Conservation (phyloP, 805 yeast species). For the Candida sonorensis region DNA sequence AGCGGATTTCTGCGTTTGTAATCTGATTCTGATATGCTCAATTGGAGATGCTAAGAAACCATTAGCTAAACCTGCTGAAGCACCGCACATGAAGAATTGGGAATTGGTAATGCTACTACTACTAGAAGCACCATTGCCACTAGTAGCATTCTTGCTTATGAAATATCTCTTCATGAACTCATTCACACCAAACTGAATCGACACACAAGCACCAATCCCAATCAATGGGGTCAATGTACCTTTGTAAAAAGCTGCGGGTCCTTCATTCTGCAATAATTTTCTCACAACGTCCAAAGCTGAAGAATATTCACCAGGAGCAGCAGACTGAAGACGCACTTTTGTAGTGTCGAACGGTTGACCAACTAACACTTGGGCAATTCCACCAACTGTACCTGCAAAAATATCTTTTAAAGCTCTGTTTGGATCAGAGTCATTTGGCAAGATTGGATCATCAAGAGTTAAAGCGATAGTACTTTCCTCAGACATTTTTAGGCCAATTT, state of each 20-base stretch:
- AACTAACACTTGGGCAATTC: constrained; percentile 88
- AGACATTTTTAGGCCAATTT: constrained; percentile 12
- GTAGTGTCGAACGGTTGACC: constrained; percentile 98
- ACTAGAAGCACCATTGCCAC: constrained; percentile 36
- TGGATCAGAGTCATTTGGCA: constrained; percentile 13
- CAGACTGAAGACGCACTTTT: constrained; percentile 87
- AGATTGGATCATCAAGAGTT: constrained; percentile 19
- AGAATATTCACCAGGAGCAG: constrained; percentile 65
- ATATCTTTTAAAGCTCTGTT: constrained; percentile 64
- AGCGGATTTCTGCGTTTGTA: constrained; percentile 68
- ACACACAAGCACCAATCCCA: constrained; percentile 98
- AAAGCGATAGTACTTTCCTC: constrained; percentile 21
- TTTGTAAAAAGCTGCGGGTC: constrained; percentile 79
- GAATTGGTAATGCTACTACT: constrained; percentile 40
- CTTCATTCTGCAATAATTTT: constrained; percentile 70
- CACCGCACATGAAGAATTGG: constrained; percentile 80
- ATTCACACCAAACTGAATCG: constrained; percentile 92
- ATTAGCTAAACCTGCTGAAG: constrained; percentile 89
- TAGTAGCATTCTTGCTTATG: constrained; percentile 32
- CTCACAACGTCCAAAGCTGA: constrained; percentile 68
- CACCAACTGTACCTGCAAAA: constrained; percentile 90
- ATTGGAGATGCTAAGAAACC: constrained; percentile 88
- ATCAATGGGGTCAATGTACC: constrained; percentile 90
- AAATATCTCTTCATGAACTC: constrained; percentile 88
- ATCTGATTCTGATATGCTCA: constrained; percentile 88